These are phyloP conservation scores for Sporothrix sp. DNA, from an alignment of 2,329 filamentous ascomycete genomes.

Conservation along the genomic window DNA sequence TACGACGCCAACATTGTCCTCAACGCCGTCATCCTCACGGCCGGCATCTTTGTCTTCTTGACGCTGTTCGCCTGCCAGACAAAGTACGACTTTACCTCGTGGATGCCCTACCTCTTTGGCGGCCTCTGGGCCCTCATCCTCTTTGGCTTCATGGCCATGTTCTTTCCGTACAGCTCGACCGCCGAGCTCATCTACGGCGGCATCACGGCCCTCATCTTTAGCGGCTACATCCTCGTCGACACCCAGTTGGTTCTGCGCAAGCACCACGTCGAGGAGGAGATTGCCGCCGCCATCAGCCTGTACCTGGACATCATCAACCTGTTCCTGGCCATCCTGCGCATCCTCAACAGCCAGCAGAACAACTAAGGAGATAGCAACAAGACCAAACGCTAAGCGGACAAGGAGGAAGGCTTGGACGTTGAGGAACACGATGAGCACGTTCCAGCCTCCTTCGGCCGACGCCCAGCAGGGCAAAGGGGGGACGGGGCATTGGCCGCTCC, in stretches of 20 bases:
- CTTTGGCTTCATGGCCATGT: constrained; percentile 85
- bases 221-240: constrained; percentile 88
- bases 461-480: no score
- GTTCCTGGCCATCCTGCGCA: constrained; percentile 89
- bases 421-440: no score
- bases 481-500: no score
- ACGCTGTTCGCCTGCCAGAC: constrained; percentile 91
- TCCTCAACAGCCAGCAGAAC: constrained; percentile 91
- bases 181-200: constrained; percentile 80
- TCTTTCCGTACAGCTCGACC: constrained; percentile 76
- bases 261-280: constrained; percentile 97
- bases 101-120: constrained; percentile 93
- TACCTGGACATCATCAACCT: constrained; percentile 97
- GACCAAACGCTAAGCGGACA: background rate
- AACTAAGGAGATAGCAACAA: constrained; percentile 48
- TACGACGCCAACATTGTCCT: constrained; percentile 78
- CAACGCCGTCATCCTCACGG: constrained; percentile 81
- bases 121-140: constrained; percentile 81
- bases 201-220: constrained; percentile 77
- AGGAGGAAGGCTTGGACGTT: no score
- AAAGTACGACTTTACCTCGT: constrained; percentile 95
- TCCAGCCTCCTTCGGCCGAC: no score
- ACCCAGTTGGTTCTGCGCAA: constrained; percentile 93
- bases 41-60: constrained; percentile 68
- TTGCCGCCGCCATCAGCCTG: constrained; percentile 85